Base-by-base conservation (phyloP, 1,284 basidiomycete species). In the Boletus smithii region DNA sequence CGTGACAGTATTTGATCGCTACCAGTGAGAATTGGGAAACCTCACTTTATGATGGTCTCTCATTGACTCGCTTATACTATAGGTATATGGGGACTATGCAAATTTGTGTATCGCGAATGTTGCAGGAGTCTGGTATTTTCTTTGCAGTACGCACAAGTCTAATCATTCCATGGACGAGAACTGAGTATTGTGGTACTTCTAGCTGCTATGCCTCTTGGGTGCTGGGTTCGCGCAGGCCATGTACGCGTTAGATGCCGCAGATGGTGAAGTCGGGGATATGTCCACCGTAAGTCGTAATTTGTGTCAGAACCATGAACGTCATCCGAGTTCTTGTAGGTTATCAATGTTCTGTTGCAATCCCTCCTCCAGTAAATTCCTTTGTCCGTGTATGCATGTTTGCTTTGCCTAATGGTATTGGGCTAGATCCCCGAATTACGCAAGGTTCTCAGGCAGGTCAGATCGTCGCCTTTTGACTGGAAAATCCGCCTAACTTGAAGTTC, bases 91-190 rank as follows among this genome's bases (percentile, higher is more conserved):
- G 89, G 2, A 90, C 85, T 1, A 85, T 89, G 84, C 88, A 91
- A 59, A 90, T 93, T 29, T 91, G 90, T 55, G 80, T 92, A 16
- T 80, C 85, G 11, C 78, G 89, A 11, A 97, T 97, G 94, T 71
- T 97, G 53, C 83, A 88, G 63, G 94, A 97, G 67, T 93, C 90
- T 8, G 84, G 88, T 4, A 92, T 95, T 48, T 98, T 97, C 74
- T 94, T 95, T 73, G 80, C 81, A 65, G 88, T 92, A 53, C 42
- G 78, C 61, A 52, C 16, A 27, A 26, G 11, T 1, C 16, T 16
- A 16, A 10, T 37, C 22, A 11, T 9, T 43, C 3, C 18, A 18
- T 2, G 8, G 18, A 24, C 1, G 3, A 16, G 13, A 40, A 5
- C 18, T 50, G n/a, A 55, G n/a, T 37, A 9, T 47, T n/a, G 33